A percentile compares a stretch with the other conserved stretches of the same genome.
phyloP scores from a whole-genome alignment of 129 eudicot genomes.

The Centrapalus pauciflorus region DNA sequence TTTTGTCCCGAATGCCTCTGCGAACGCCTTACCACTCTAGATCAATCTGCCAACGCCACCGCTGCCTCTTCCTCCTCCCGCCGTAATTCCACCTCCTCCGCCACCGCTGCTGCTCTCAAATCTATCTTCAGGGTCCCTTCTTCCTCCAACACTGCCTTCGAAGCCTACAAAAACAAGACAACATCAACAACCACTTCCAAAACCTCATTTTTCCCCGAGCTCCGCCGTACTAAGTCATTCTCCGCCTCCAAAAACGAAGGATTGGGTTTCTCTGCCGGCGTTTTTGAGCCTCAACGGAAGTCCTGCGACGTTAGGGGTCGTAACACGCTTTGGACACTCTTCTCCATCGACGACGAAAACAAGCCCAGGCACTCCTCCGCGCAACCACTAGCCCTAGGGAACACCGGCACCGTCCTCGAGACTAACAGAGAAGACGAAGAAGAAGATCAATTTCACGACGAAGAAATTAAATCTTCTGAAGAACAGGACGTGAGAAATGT shows the following conservation, averaged over 20 bases:
- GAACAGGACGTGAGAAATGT: background rate
- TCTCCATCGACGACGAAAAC: constrained; percentile 48
- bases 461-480: constrained; percentile 20
- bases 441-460: constrained; percentile 28
- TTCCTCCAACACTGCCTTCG: constrained; percentile 19
- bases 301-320: constrained; percentile 83
- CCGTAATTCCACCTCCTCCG: constrained; percentile 52
- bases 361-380: constrained; percentile 18
- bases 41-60: constrained; percentile 38
- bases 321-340: constrained; percentile 59
- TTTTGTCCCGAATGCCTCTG: constrained; percentile 84
- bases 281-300: constrained; percentile 72
- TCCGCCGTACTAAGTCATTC: constrained; percentile 80
- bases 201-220: constrained; percentile 61
- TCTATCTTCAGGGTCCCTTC: constrained; percentile 39
- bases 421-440: constrained; percentile 32
- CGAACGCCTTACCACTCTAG: constrained; percentile 85
- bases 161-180: constrained; percentile 18
- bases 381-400: constrained; percentile 4
- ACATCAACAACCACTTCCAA: constrained; percentile 18
- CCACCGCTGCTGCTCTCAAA: constrained; percentile 69
- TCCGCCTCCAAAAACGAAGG: constrained; percentile 81
- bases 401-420: constrained; percentile 27
- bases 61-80: constrained; percentile 57
- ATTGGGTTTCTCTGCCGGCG: constrained; percentile 45